Percentiles rank a stretch among this genome's conserved stretches.
These are phyloP conservation scores for Entomortierella parvispora DNA, from an alignment of 192 early-diverging fungal species.

Conservation along the genomic window DNA sequence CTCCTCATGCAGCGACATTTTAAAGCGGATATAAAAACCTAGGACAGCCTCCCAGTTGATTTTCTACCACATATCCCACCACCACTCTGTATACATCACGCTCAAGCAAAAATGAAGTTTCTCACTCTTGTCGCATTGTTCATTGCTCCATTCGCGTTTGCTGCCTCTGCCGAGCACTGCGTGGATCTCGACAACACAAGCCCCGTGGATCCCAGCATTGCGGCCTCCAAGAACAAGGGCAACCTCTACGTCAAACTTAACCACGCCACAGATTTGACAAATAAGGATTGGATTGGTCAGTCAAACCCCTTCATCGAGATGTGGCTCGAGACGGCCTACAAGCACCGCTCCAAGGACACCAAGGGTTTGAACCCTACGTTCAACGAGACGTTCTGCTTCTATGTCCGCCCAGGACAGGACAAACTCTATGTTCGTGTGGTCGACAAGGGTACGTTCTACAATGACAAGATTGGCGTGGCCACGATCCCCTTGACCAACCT, in stretches of 20 bases:
- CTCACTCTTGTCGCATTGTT: slow-evolving; percentile 1
- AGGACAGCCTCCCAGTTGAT: too few relatives aligned
- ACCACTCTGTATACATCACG: neutral
- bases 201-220: neutral
- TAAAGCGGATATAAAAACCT: too few relatives aligned
- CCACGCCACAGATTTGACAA: slow-evolving; percentile 8
- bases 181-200: neutral
- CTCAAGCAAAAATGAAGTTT: slow-evolving; percentile 5
- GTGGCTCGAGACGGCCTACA: slow-evolving; percentile 45
- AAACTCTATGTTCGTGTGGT: slow-evolving; percentile 49
- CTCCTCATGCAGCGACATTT: too few relatives aligned
- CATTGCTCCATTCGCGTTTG: neutral
- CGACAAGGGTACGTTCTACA: slow-evolving; percentile 45
- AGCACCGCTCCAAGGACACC: slow-evolving; percentile 27
- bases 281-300: slow-evolving; percentile 29
- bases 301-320: slow-evolving; percentile 30
- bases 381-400: slow-evolving; percentile 33
- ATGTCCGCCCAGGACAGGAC: slow-evolving; percentile 35
- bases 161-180: neutral
- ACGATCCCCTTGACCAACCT: slow-evolving; percentile 28
- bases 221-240: slow-evolving; percentile 3
- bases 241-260: slow-evolving; percentile 37
- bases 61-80: neutral
- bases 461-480: slow-evolving; percentile 51
- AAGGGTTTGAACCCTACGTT: slow-evolving; percentile 25